Evolutionary conservation across 129 eudicot species (phyloP).

Genomic region (Chrysanthemum seticuspe): DNA sequence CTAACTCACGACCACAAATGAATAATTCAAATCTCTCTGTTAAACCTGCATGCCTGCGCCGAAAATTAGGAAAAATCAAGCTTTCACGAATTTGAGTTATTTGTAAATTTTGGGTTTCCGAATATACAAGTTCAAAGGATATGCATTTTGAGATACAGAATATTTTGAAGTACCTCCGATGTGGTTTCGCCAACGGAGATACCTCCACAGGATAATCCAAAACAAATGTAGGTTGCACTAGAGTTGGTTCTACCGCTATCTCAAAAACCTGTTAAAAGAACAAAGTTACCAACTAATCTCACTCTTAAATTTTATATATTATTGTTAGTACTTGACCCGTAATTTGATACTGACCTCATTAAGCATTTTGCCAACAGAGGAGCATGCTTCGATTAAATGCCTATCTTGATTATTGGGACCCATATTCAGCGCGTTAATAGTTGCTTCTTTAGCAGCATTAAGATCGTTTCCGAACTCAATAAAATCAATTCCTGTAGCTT

Average conservation of each 20-base stretch:
- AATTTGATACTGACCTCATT: slow-evolving; percentile 57
- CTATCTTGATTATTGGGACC: slow-evolving; percentile 48
- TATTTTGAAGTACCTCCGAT: slow-evolving; percentile 58
- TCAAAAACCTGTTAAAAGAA: slow-evolving; percentile 71
- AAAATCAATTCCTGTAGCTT: slow-evolving; percentile 90
- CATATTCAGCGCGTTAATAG: slow-evolving; percentile 38
- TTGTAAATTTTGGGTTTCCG: no score
- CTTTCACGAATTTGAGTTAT: no score
- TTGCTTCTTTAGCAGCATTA: slow-evolving; percentile 60
- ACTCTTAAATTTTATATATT: neutral
- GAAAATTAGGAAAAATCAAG: neutral
- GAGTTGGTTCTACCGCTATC: slow-evolving; percentile 72
- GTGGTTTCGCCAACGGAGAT: slow-evolving; percentile 98
- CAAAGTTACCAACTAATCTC: neutral
- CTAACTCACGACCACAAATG: slow-evolving; percentile 96
- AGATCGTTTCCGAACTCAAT: slow-evolving; percentile 58
- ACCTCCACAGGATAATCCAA: slow-evolving; percentile 92
- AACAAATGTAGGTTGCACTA: slow-evolving; percentile 93
- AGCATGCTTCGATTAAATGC: slow-evolving; percentile 61
- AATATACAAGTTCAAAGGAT: no score
- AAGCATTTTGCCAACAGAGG: slow-evolving; percentile 80
- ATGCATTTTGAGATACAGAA: no score
- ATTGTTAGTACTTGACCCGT: neutral
- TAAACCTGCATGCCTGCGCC: slow-evolving; percentile 67
- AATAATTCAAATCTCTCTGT: slow-evolving; percentile 98